These are phyloP conservation scores for Leptodermis oblonga DNA, from an alignment of 257 asterid genomes.

Conservation along the genomic window DNA sequence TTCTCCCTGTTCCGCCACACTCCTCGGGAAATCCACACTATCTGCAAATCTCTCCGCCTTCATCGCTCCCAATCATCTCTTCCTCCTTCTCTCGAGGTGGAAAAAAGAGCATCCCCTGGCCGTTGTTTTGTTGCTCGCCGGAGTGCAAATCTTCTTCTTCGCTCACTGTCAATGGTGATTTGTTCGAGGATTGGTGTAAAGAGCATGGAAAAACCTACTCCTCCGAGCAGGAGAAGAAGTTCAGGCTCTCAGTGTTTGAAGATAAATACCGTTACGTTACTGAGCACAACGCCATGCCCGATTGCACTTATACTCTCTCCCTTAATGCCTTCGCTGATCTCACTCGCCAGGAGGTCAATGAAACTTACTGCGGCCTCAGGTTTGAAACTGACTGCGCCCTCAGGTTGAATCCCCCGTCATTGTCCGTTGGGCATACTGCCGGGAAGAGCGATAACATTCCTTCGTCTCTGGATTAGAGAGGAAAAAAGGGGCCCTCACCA, in stretches of 20 bases:
- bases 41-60: background rate
- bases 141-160: slow-evolving; percentile 28
- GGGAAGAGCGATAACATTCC: slow-evolving; percentile 42
- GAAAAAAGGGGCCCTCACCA: slow-evolving; percentile 77
- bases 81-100: background rate
- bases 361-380: slow-evolving; percentile 62
- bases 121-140: slow-evolving; percentile 30
- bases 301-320: slow-evolving; percentile 60
- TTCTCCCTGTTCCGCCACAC: slow-evolving; percentile 22
- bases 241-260: slow-evolving; percentile 52
- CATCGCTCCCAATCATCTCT: background rate
- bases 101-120: slow-evolving; percentile 42
- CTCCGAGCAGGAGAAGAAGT: slow-evolving; percentile 60
- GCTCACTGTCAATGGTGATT: slow-evolving; percentile 41
- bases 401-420: slow-evolving; percentile 48
- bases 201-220: slow-evolving; percentile 58
- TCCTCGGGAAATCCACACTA: slow-evolving; percentile 15
- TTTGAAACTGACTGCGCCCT: no score
- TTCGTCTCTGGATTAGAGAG: slow-evolving; percentile 81
- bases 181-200: slow-evolving; percentile 69
- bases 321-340: slow-evolving; percentile 92
- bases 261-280: slow-evolving; percentile 50
- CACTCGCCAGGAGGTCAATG: slow-evolving; percentile 72
- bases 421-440: slow-evolving; percentile 25
- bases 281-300: slow-evolving; percentile 42